Evolutionary conservation across 176 grass and related monocot genomes (phyloP), one percentile per base, ranked within the genome.

Genomic region (Aechmea fasciata): DNA sequence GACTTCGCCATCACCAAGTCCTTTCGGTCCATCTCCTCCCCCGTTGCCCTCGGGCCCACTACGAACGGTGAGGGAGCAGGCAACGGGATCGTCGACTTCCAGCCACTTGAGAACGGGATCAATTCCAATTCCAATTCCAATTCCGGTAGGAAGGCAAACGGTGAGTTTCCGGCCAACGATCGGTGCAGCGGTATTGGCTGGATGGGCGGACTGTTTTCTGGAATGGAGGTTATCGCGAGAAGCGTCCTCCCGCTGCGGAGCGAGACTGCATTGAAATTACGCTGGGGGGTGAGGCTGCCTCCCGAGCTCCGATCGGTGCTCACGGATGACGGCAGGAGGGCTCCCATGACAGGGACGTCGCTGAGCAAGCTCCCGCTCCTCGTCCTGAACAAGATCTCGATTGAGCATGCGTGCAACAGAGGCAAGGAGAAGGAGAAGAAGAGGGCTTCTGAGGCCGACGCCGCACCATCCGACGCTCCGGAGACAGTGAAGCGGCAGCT

Each of bases 311-410:
- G 69, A 23, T 55, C 51, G 2, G 75, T 51, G 13, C 49, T 70
- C 51, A 70, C 25, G 5, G 76, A 77, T 20, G 52, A 3, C 11
- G 18, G 48, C 47, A 74, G 70, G 51, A 75, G 25, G 50, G 20
- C 13, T 53, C 51, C 73, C 1, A 82, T 74, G 71, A 50, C 52
- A 0, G 75, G 67, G 57, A 57, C 78, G 10, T 76, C 86, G 14
- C 47, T 87, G 54, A 69, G 48, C 68, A 89, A 87, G 81, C 74
- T 96, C 74, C 92, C 92, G 11, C 84, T 92, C 53, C 86, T 92
- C 10, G 86, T 87, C 29, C 78, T 97, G 84, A 90, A 69, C 79
- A 97, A 92, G 89, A 69, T 97, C 72, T 87, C 71, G 50, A 90
- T 97, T 52, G 81, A 92, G 71, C 86, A 89, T 41, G 68, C 81